These are phyloP conservation scores for Aspergillus biplanus DNA, from an alignment of 495 filamentous ascomycete genomes.

Conservation along the genomic window DNA sequence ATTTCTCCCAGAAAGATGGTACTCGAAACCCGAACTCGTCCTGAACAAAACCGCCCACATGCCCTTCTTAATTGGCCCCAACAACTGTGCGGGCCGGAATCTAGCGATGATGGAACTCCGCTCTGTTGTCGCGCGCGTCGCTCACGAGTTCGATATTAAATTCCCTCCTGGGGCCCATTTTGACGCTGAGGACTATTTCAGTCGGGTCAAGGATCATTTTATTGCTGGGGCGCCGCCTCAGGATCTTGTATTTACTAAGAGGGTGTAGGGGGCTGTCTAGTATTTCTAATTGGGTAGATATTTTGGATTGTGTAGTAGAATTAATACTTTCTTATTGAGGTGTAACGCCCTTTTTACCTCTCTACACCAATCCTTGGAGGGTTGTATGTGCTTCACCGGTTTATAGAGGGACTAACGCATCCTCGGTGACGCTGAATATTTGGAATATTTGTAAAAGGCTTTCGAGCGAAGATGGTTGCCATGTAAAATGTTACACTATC, in stretches of 20 bases:
- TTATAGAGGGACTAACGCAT: too few species aligned
- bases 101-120: conserved; percentile 9
- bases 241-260: background rate
- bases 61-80: conserved; percentile 1
- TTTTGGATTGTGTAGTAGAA: too few species aligned
- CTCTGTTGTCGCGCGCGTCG: background rate
- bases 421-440: too few species aligned
- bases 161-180: conserved; percentile 14
- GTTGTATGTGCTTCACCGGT: too few species aligned
- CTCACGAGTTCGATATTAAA: conserved; percentile 4
- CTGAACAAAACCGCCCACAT: conserved; percentile 6
- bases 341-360: too few species aligned
- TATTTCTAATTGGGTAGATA: too few species aligned
- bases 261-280: background rate
- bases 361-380: too few species aligned
- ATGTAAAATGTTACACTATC: too few species aligned
- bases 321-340: too few species aligned
- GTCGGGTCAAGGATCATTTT: background rate
- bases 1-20: conserved; percentile 3
- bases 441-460: too few species aligned
- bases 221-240: background rate
- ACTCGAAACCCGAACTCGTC: conserved; percentile 1
- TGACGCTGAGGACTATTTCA: background rate
- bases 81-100: conserved; percentile 7
- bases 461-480: too few species aligned